A percentile compares a stretch with the other conserved stretches of the same genome.
Evolutionary conservation across 2,329 filamentous ascomycete species (phyloP).

Genomic region (Fusarium coffeatum): DNA sequence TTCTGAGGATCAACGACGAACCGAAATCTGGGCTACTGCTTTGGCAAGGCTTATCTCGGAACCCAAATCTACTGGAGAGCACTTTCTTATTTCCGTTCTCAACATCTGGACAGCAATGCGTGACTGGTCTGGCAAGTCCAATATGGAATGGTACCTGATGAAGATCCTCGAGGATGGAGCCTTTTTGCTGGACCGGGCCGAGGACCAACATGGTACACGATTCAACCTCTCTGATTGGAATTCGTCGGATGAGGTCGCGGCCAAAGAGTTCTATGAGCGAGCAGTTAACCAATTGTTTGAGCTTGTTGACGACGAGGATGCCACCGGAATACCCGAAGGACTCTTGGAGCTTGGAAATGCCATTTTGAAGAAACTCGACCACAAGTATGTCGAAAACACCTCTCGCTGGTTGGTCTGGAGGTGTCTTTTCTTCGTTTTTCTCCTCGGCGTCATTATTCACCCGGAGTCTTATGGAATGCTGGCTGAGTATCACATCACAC

Average conservation of each 20-base stretch:
- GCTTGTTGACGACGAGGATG: constrained; percentile 85
- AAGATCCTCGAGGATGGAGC: constrained; percentile 92
- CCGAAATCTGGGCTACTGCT: constrained; percentile 88
- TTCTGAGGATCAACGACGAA: constrained; percentile 80
- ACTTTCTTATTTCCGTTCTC: constrained; percentile 84
- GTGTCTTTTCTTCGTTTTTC: constrained; percentile 91
- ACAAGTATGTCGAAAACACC: constrained; percentile 77
- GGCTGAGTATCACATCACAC: constrained; percentile 90
- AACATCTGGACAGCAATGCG: constrained; percentile 89
- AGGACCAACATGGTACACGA: constrained; percentile 78
- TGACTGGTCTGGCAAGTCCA: constrained; percentile 89
- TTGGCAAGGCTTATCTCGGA: constrained; percentile 86
- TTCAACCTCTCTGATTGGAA: constrained; percentile 79
- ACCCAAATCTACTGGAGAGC: constrained; percentile 79
- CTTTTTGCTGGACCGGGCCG: constrained; percentile 87
- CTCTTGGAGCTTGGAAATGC: constrained; percentile 87
- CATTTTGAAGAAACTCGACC: constrained; percentile 80
- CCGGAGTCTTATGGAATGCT: constrained; percentile 86
- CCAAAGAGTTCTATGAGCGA: constrained; percentile 88
- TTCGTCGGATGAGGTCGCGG: constrained; percentile 81
- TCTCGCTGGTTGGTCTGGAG: constrained; percentile 87
- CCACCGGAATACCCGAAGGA: constrained; percentile 86
- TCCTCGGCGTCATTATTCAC: constrained; percentile 85
- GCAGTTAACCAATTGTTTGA: constrained; percentile 86
- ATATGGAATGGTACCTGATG: constrained; percentile 95